A percentile compares a stretch with the other conserved stretches of the same genome.
These are phyloP conservation scores for Fusarium metavorans DNA, from an alignment of 2,329 filamentous ascomycete genomes.

Conservation along the genomic window DNA sequence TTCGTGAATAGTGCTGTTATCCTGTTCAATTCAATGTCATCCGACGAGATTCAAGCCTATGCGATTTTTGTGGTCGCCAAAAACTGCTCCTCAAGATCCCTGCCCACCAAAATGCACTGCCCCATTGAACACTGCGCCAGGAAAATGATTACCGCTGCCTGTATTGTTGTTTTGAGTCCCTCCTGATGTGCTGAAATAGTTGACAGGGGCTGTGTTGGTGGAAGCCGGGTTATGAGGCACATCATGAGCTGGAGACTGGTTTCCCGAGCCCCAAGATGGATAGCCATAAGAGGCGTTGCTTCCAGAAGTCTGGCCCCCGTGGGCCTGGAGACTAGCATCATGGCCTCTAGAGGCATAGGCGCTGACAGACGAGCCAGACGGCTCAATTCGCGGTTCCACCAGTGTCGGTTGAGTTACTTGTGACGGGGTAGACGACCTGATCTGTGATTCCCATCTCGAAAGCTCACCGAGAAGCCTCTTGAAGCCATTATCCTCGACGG, in stretches of 20 bases:
- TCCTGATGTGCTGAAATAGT: neutral
- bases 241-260: neutral
- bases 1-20: too few relatives aligned
- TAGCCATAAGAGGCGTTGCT: neutral
- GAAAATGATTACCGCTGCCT: neutral
- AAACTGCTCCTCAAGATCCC: neutral
- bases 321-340: neutral
- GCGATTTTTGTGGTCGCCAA: neutral
- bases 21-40: too few relatives aligned
- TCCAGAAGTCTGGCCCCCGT: neutral
- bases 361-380: neutral
- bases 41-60: neutral
- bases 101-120: neutral
- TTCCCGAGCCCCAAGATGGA: neutral
- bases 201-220: neutral
- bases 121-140: neutral
- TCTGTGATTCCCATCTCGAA: conserved; percentile 9
- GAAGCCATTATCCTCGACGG: conserved; percentile 46
- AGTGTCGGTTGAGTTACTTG: neutral
- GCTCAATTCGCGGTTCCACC: neutral
- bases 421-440: neutral
- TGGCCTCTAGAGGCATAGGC: neutral
- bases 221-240: neutral
- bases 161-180: neutral
- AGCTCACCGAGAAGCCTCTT: conserved; percentile 41